Evolutionary conservation across 768 basidiomycete species (phyloP).

Genomic region (Mycena filopes): DNA sequence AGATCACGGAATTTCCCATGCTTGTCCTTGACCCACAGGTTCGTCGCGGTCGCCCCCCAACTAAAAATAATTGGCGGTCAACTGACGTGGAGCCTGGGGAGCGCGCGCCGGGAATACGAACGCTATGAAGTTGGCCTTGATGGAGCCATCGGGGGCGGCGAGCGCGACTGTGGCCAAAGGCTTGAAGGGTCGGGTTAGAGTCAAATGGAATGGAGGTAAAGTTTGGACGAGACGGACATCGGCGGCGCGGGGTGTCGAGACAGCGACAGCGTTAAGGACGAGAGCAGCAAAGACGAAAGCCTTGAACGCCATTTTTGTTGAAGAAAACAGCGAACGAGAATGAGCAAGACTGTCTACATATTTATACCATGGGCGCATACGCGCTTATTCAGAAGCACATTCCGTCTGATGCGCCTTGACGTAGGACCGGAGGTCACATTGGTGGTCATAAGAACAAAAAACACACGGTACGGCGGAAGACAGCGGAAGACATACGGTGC

Average conservation of each 20-base stretch:
- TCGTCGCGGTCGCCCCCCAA: conserved; percentile 55
- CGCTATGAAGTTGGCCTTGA: conserved; percentile 55
- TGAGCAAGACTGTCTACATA: not conserved
- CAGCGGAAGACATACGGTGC: too few relatives aligned
- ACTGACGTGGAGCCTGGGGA: not conserved
- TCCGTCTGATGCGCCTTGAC: conserved; percentile 27
- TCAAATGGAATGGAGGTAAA: not conserved
- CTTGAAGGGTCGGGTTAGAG: conserved; percentile 17
- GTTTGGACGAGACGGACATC: conserved; percentile 16
- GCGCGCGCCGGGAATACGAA: conserved; percentile 15
- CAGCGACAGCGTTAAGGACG: conserved; percentile 17
- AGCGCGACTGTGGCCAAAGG: conserved; percentile 45
- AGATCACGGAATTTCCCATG: conserved; percentile 56
- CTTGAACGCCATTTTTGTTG: conserved; percentile 25
- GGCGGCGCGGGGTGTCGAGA: not conserved
- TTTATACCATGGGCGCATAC: conserved; percentile 2
- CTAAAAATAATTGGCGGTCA: conserved; percentile 14
- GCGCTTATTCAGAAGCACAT: conserved; percentile 4
- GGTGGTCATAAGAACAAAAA: conserved; percentile 19
- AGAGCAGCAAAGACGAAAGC: conserved; percentile 21
- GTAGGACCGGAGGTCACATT: conserved; percentile 22
- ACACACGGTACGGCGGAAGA: not conserved
- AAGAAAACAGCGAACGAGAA: not conserved
- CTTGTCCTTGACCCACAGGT: conserved; percentile 62
- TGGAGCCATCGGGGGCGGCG: conserved; percentile 51